These are phyloP conservation scores for Dothidotthia symphoricarpi DNA, from an alignment of 2,329 filamentous ascomycete species.

Conservation along the genomic window DNA sequence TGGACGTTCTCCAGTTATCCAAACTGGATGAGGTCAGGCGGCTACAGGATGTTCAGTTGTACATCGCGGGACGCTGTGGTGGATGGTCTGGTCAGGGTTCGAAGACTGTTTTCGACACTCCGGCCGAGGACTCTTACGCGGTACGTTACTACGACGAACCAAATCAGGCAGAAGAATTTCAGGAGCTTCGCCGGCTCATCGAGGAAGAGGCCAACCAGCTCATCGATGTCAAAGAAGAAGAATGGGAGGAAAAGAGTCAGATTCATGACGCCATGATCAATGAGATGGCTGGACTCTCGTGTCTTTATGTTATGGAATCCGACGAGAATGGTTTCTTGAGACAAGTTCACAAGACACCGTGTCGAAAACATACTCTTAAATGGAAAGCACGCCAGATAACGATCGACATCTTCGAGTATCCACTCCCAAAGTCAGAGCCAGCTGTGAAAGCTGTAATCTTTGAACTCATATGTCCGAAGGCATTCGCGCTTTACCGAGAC, in stretches of 20 bases:
- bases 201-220: slow-evolving; percentile 28
- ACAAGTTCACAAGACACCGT: slow-evolving; percentile 30
- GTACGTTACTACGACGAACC: slow-evolving; percentile 46
- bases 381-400: slow-evolving; percentile 40
- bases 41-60: slow-evolving; percentile 51
- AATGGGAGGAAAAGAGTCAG: slow-evolving; percentile 39
- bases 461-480: slow-evolving; percentile 50
- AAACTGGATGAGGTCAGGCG: slow-evolving; percentile 50
- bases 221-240: slow-evolving; percentile 39
- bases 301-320: slow-evolving; percentile 24
- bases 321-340: slow-evolving; percentile 4
- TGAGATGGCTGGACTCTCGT: slow-evolving; percentile 35
- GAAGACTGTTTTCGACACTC: slow-evolving; percentile 52
- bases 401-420: slow-evolving; percentile 53
- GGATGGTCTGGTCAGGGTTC: slow-evolving; percentile 5
- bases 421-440: slow-evolving; percentile 43
- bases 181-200: slow-evolving; percentile 38
- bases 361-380: slow-evolving; percentile 48
- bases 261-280: slow-evolving; percentile 5
- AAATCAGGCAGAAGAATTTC: slow-evolving; percentile 20
- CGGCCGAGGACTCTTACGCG: slow-evolving; percentile 47
- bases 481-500: slow-evolving; percentile 53
- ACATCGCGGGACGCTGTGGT: slow-evolving; percentile 46
- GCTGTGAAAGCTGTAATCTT: slow-evolving; percentile 51
- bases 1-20: slow-evolving; percentile 58